Conservation (phyloP, 148 eudicot species). For the Cornus florida region DNA sequence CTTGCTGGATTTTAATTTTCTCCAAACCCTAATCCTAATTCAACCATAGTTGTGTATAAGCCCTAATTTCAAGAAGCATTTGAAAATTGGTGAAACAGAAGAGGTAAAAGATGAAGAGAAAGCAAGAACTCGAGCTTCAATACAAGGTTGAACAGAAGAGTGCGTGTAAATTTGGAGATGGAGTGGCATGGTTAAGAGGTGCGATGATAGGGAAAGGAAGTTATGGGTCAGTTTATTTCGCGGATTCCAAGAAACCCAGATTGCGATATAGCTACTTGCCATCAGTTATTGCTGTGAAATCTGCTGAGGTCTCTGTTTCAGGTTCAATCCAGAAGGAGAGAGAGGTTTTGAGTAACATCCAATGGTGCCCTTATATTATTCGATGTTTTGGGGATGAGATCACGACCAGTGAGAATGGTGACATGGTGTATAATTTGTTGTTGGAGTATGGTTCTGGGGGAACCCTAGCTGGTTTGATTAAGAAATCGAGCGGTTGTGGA, state of each 20-base stretch:
- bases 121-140: constrained; percentile 10
- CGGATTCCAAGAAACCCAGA: constrained; percentile 28
- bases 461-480: constrained; percentile 31
- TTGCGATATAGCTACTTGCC: constrained; percentile 26
- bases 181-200: constrained; percentile 38
- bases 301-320: constrained; percentile 36
- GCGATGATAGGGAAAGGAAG: constrained; percentile 42
- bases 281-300: constrained; percentile 36
- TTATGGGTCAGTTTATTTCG: constrained; percentile 38
- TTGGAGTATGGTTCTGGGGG: constrained; percentile 42
- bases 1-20: background rate
- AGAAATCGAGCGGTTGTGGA: constrained; percentile 22
- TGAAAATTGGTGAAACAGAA: background rate
- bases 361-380: constrained; percentile 24
- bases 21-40: too few species aligned
- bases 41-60: background rate
- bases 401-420: constrained; percentile 14
- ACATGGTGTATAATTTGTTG: constrained; percentile 28
- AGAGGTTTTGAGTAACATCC: constrained; percentile 26
- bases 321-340: constrained; percentile 40
- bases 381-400: constrained; percentile 37
- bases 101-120: constrained; percentile 6
- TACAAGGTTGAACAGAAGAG: constrained; percentile 1
- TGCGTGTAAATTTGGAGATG: constrained; percentile 25
- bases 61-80: background rate